A percentile compares a stretch with the other conserved stretches of the same genome.
Conservation (phyloP, 192 early-diverging fungal genomes). For the Podila verticillata region DNA sequence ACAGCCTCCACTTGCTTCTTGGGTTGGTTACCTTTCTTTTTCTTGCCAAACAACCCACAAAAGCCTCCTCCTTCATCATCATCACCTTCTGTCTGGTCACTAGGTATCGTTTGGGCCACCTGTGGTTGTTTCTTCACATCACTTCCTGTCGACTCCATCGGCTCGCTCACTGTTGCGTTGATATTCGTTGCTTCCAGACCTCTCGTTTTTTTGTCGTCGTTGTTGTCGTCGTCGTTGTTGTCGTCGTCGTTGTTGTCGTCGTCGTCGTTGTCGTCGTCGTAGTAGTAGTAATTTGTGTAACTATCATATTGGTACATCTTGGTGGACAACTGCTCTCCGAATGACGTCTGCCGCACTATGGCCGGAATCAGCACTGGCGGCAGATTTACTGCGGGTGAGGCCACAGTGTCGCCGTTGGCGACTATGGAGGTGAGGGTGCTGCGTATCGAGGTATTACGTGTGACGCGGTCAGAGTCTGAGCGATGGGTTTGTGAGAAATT, state of each 20-base stretch:
- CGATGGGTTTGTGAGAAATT: background rate
- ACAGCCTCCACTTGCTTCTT: constrained; percentile 61
- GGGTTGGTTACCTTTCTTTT: background rate
- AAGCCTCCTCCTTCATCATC: background rate
- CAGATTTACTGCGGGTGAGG: background rate
- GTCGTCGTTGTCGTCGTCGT: no score
- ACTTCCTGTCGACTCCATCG: no score
- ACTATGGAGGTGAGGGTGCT: background rate
- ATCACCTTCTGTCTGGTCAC: background rate
- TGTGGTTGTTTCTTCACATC: no score
- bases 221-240: no score
- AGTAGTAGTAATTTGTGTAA: background rate
- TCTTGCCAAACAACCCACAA: background rate
- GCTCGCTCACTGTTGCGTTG: no score
- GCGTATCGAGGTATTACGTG: background rate
- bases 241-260: no score
- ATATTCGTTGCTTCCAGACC: no score
- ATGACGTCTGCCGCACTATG: background rate
- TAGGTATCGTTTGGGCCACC: no score
- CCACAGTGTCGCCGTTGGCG: background rate
- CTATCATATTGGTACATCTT: background rate
- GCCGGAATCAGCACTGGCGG: background rate
- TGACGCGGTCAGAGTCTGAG: no score
- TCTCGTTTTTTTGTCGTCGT: background rate
- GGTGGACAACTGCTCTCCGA: background rate